These are phyloP conservation scores for Oidium heveae DNA, from an alignment of 2,329 filamentous ascomycete genomes.

Conservation along the genomic window DNA sequence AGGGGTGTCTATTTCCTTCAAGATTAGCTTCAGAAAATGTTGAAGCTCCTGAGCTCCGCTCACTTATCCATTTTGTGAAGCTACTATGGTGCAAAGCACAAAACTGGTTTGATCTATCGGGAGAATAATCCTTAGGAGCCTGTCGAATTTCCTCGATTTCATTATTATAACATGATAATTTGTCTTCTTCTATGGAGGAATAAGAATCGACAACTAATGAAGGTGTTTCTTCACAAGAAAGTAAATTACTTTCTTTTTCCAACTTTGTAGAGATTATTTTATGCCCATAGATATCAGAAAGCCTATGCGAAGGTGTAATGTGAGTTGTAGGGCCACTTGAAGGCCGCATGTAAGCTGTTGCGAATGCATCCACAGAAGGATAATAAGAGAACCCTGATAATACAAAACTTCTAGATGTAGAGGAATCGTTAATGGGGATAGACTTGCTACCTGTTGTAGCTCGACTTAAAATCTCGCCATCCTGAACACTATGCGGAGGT, in stretches of 20 bases:
- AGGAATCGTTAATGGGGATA: neutral
- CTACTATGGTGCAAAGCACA: constrained; percentile 34
- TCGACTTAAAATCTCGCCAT: neutral
- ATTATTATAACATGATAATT: neutral
- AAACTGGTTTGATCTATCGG: constrained; percentile 25
- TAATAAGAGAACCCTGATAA: constrained; percentile 7
- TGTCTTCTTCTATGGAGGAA: constrained; percentile 6
- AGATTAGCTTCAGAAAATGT: constrained; percentile 30
- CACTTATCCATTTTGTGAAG: constrained; percentile 22
- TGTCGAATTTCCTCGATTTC: neutral
- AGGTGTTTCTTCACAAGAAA: constrained; percentile 13
- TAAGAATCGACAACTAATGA: constrained; percentile 9
- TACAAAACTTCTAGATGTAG: neutral
- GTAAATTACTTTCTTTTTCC: constrained; percentile 11
- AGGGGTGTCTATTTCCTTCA: constrained; percentile 17
- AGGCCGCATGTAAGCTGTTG: constrained; percentile 23
- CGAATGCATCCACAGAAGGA: constrained; percentile 26
- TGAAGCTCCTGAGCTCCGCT: constrained; percentile 35
- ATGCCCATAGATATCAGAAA: constrained; percentile 21
- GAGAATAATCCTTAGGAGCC: constrained; percentile 9
- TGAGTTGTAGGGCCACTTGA: constrained; percentile 32
- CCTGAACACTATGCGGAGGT: too few relatives aligned
- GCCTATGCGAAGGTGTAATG: constrained; percentile 28
- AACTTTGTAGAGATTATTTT: constrained; percentile 30
- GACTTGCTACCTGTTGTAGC: neutral